These are phyloP conservation scores for Ogataea neopini DNA, from an alignment of 805 yeast genomes.

Conservation along the genomic window DNA sequence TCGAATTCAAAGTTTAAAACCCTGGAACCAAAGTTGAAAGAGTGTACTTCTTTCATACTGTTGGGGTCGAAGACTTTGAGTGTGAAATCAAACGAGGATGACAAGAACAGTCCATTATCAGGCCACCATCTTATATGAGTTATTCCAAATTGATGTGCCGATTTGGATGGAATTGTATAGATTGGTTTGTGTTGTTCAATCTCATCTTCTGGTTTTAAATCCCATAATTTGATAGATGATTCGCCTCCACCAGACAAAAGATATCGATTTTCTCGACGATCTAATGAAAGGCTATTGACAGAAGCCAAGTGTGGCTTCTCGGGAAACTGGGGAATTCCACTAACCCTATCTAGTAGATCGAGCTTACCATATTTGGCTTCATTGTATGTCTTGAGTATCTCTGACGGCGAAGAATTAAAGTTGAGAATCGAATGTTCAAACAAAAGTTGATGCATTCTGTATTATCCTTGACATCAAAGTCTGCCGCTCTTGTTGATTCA, in stretches of 20 bases:
- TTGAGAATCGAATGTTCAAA: slow-evolving; percentile 22
- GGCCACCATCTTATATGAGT: slow-evolving; percentile 88
- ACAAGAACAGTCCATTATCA: slow-evolving; percentile 83
- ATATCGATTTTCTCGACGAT: slow-evolving; percentile 44
- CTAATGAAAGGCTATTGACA: slow-evolving; percentile 62
- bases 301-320: slow-evolving; percentile 48
- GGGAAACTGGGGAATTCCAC: slow-evolving; percentile 40
- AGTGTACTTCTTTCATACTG: slow-evolving; percentile 61
- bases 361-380: slow-evolving; percentile 28
- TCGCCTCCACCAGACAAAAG: slow-evolving; percentile 76
- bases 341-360: slow-evolving; percentile 20
- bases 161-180: slow-evolving; percentile 31
- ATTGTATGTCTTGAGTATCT: slow-evolving; percentile 26
- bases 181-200: slow-evolving; percentile 20
- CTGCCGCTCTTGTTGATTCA: too few species aligned
- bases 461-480: too few species aligned
- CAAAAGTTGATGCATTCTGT: slow-evolving; percentile 26
- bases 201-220: slow-evolving; percentile 36
- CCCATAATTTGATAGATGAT: slow-evolving; percentile 69
- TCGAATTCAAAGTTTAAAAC: slow-evolving; percentile 69
- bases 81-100: slow-evolving; percentile 76
- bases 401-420: slow-evolving; percentile 14
- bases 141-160: slow-evolving; percentile 69
- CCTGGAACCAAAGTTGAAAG: slow-evolving; percentile 60
- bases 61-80: slow-evolving; percentile 83